Evolutionary conservation across 225 moss, liverwort and hornwort species (phyloP).

Genomic region (Marchantia paleacea): DNA sequence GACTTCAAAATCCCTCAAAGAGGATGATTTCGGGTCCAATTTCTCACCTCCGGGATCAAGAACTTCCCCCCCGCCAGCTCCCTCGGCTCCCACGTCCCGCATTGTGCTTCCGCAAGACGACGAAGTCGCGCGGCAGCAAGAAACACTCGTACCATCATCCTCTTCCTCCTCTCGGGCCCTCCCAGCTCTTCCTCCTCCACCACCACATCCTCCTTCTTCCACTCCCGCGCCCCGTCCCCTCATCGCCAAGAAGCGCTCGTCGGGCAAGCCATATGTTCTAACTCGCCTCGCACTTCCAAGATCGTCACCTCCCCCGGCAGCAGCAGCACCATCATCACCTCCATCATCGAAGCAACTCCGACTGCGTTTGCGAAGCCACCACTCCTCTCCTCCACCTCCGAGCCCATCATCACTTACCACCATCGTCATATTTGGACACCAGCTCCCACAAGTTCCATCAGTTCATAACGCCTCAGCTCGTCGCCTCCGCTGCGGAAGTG

Average conservation of each 20-base stretch:
- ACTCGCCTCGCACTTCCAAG: slow-evolving; percentile 2
- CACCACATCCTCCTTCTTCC: too few species aligned
- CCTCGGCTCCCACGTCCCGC: neutral
- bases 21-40: neutral
- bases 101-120: slow-evolving; percentile 1
- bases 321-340: neutral
- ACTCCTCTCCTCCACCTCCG: neutral
- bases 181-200: neutral
- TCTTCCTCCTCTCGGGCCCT: neutral
- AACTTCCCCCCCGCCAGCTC: neutral
- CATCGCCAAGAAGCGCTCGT: neutral
- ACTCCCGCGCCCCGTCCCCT: neutral
- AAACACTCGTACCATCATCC: slow-evolving; percentile 12
- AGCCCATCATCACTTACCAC: neutral
- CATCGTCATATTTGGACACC: slow-evolving; percentile 13
- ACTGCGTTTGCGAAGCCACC: neutral
- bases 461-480: neutral
- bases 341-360: slow-evolving; percentile 2
- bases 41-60: neutral
- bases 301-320: neutral
- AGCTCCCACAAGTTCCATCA: neutral
- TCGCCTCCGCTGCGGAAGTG: neutral
- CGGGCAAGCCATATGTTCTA: neutral
- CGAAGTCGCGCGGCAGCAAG: slow-evolving; percentile 2
- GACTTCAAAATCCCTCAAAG: neutral